phyloP scores from a whole-genome alignment of 257 asterid species.

The Cinchona pubescens region DNA sequence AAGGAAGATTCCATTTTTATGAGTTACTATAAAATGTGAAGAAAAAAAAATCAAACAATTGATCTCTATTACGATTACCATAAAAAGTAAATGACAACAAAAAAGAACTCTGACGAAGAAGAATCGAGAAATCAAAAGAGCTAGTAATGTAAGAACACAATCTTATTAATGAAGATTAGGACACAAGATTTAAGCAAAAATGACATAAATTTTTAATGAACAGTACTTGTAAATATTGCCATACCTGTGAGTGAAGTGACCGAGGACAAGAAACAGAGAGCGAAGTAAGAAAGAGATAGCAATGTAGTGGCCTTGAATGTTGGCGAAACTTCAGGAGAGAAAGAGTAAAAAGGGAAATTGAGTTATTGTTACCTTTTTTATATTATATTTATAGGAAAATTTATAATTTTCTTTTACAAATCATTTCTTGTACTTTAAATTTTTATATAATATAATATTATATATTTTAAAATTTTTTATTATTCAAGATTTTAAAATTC shows the following conservation, averaged over 20 bases:
- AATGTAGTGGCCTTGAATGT: conserved; percentile 34
- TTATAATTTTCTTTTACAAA: too few relatives aligned
- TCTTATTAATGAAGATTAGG: too few relatives aligned
- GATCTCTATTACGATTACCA: background rate
- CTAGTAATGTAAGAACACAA: background rate
- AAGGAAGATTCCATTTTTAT: background rate
- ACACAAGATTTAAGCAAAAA: conserved; percentile 23
- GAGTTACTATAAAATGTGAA: background rate
- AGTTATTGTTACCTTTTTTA: too few relatives aligned
- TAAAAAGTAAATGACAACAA: background rate
- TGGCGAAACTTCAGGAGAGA: conserved; percentile 38
- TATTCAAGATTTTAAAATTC: too few relatives aligned
- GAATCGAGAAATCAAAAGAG: background rate
- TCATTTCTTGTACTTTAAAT: too few relatives aligned
- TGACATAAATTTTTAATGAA: conserved; percentile 12
- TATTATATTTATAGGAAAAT: too few relatives aligned
- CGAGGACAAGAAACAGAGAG: background rate
- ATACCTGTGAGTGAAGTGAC: conserved; percentile 19
- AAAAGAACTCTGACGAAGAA: background rate
- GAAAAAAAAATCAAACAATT: background rate
- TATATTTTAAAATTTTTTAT: too few relatives aligned
- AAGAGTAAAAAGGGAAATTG: conserved; percentile 14
- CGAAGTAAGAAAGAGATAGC: conserved; percentile 6
- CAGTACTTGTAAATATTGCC: conserved; percentile 1
- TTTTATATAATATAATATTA: too few relatives aligned